A percentile compares a stretch with the other conserved stretches of the same genome.
Conservation (phyloP, 352 stramenopile species). For the Thraustochytrium sp. region DNA sequence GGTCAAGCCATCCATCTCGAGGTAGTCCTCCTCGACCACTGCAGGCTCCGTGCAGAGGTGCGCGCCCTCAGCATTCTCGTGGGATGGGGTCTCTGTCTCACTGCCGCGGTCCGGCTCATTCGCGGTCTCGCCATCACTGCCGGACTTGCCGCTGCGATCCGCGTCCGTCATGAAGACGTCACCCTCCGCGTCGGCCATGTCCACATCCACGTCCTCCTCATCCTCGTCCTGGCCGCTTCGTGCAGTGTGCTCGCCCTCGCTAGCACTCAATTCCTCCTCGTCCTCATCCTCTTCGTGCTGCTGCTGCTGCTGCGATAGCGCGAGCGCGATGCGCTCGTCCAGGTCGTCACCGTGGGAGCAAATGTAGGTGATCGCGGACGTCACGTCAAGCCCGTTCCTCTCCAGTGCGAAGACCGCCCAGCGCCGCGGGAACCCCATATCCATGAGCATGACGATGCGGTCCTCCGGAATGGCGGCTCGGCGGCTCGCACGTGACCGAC, state of each 20-base stretch:
- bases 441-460: background rate
- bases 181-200: too few relatives aligned
- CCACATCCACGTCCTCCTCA: background rate
- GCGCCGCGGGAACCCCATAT: conserved; percentile 32
- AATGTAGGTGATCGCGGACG: conserved; percentile 21
- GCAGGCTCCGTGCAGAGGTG: too few relatives aligned
- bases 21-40: background rate
- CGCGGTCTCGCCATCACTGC: too few relatives aligned
- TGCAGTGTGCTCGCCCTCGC: background rate
- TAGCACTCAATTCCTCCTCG: background rate
- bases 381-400: background rate
- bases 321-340: background rate
- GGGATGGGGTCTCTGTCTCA: too few relatives aligned
- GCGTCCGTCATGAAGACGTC: too few relatives aligned
- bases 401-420: conserved; percentile 1
- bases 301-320: background rate
- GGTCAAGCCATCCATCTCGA: background rate
- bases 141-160: too few relatives aligned
- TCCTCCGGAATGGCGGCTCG: background rate
- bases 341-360: background rate
- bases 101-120: too few relatives aligned
- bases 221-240: background rate
- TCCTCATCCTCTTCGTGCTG: background rate
- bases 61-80: too few relatives aligned
- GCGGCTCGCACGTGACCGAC: too few relatives aligned